phyloP scores from a whole-genome alignment of 2,329 filamentous ascomycete species.

The Botrytis medusae region DNA sequence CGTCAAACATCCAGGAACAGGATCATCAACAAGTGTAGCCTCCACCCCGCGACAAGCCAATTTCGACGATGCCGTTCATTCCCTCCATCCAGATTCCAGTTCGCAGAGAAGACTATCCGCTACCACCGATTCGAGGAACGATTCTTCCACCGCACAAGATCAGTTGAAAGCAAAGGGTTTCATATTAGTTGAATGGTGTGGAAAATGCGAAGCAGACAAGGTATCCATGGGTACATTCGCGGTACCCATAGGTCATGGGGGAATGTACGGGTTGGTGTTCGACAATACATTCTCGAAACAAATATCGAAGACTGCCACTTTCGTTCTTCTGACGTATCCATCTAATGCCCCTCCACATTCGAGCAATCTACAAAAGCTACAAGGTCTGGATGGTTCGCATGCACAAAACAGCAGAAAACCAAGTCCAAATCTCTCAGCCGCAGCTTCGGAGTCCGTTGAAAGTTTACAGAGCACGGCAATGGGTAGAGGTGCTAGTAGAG shows the following conservation, averaged over 20 bases:
- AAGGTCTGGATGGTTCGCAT: constrained; percentile 43
- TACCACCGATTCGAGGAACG: constrained; percentile 59
- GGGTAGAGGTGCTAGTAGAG: constrained; percentile 40
- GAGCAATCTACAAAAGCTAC: constrained; percentile 64
- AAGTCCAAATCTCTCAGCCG: constrained; percentile 48
- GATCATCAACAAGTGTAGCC: constrained; percentile 42
- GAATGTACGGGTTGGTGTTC: constrained; percentile 95
- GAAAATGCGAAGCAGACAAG: constrained; percentile 95
- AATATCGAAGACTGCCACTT: constrained; percentile 89
- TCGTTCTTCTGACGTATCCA: constrained; percentile 92
- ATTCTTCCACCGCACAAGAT: constrained; percentile 60
- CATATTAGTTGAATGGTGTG: constrained; percentile 77
- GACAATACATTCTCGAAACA: constrained; percentile 99
- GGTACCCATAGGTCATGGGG: constrained; percentile 70
- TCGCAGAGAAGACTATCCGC: constrained; percentile 40
- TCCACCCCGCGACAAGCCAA: constrained; percentile 28
- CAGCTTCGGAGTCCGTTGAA: constrained; percentile 57
- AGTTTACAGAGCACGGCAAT: constrained; percentile 52
- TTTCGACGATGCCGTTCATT: constrained; percentile 31
- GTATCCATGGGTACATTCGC: constrained; percentile 89
- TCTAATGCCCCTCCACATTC: constrained; percentile 76
- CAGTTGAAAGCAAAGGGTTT: constrained; percentile 66
- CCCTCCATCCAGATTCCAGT: constrained; percentile 33
- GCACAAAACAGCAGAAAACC: constrained; percentile 47
- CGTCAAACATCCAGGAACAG: constrained; percentile 86